phyloP scores from a whole-genome alignment of 75 land plant species.

The Cryptomeria japonica region DNA sequence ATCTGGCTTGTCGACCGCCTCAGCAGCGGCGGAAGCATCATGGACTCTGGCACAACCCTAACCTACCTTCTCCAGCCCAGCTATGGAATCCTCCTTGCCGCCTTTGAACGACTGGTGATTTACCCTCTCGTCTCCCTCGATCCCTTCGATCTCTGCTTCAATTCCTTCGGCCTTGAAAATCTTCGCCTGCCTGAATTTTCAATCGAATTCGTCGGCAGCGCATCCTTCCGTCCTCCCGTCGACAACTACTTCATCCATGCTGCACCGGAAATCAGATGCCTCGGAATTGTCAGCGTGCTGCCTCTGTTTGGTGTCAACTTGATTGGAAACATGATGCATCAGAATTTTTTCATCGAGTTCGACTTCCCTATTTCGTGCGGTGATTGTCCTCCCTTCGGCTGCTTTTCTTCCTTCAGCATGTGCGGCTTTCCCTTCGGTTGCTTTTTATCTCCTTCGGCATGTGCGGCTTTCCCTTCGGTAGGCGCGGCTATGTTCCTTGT shows the following conservation, averaged over 20 bases:
- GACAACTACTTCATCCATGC: conserved; percentile 57
- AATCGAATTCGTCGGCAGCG: conserved; percentile 40
- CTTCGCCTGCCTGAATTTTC: conserved; percentile 32
- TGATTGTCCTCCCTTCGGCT: too few species aligned
- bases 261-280: conserved; percentile 43
- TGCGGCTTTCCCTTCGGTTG: too few species aligned
- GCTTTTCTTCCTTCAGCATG: too few species aligned
- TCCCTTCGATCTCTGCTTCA: conserved; percentile 49
- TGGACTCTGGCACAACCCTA: conserved; percentile 78
- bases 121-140: conserved; percentile 17
- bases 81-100: conserved; percentile 28
- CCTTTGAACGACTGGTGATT: conserved; percentile 20
- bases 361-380: too few species aligned
- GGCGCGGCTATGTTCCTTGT: too few species aligned
- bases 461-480: too few species aligned
- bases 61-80: conserved; percentile 41
- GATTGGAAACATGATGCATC: conserved; percentile 78
- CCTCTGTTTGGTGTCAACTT: conserved; percentile 34
- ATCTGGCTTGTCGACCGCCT: conserved; percentile 44
- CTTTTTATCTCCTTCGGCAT: too few species aligned
- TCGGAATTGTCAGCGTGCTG: conserved; percentile 32
- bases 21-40: conserved; percentile 66
- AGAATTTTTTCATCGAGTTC: conserved; percentile 64
- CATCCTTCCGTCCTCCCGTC: conserved; percentile 45
- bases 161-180: conserved; percentile 17